Base-by-base conservation (phyloP, 768 basidiomycete species). In the Aureoboletus auriporus region DNA sequence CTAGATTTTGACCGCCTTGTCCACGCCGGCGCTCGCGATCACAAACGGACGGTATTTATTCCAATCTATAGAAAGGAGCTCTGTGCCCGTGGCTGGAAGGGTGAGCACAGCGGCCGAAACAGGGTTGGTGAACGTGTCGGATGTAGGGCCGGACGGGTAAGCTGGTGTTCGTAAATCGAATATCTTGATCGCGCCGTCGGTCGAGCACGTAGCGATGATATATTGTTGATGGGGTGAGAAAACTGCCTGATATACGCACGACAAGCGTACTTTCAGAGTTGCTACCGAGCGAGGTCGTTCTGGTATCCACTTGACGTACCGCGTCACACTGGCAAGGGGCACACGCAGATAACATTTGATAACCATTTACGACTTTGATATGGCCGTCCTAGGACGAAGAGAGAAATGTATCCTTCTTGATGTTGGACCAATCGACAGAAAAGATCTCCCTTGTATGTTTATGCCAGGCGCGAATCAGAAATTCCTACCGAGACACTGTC, bases 401-500 rank as follows among this genome's bases (percentile, higher is more conserved):
- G 8, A 77, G 80, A 65, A 96, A 94, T 1, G 79, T 79, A 54
- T 92, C 87, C 64, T 95, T 96, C 59, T 85, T 83, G 53, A 94
- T 67, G 68, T 96, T 98, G 53, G 87, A 93, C 94, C 95, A 98
- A 66, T 98, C 91, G 6, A 97, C 82, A 10, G 86, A 87, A 72
- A 90, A 93, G 8, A 93, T 90, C 65, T 98, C 95, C 42, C 85
- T 81, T 12, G 84, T 82, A 67, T 98, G 95, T 67, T 98, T 95
- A 58, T 91, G 87, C 94, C 95, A 98, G 42, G 80, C 82, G 52
- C 84, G 82, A 55, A 97, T 86, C 1, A 95, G 94, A 46, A 86
- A 79, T 58, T 92, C 87, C 93, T 97, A 69, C 7, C 26, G 53
- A 38, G 37, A 41, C 53, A 63, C 70, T 44, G 55, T 66, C 54